A percentile compares a stretch with the other conserved stretches of the same genome.
phyloP scores from a whole-genome alignment of 1,284 basidiomycete genomes.

The Xanthoconium separans region DNA sequence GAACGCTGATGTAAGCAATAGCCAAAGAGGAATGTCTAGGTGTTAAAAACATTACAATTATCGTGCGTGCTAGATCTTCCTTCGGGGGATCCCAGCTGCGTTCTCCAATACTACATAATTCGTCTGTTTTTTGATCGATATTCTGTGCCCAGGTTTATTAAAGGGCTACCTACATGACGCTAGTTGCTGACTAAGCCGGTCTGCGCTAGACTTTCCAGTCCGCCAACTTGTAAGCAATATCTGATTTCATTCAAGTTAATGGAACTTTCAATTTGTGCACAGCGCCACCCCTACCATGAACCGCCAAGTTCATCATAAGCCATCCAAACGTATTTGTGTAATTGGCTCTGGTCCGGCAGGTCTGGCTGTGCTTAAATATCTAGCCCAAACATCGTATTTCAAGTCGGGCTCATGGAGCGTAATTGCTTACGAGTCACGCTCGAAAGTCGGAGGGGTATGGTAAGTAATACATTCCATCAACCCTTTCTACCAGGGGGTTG shows the following conservation, averaged over 20 bases:
- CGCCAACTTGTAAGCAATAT: background rate
- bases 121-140: too few relatives aligned
- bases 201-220: background rate
- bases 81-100: too few relatives aligned
- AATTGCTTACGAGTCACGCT: conserved; percentile 59
- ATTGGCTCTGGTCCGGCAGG: conserved; percentile 71
- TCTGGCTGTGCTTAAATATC: conserved; percentile 61
- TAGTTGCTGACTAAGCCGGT: conserved; percentile 4
- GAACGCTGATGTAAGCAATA: background rate
- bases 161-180: background rate
- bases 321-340: conserved; percentile 52
- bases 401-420: conserved; percentile 57
- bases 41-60: background rate
- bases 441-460: conserved; percentile 74
- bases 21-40: background rate
- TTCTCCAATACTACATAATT: too few relatives aligned
- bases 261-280: background rate
- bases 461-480: conserved; percentile 29
- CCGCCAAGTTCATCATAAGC: background rate
- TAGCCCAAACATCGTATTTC: conserved; percentile 57
- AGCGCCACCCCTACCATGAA: conserved; percentile 8
- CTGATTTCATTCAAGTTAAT: background rate
- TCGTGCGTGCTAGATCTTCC: too few relatives aligned
- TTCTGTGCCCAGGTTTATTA: background rate
- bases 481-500: background rate